A percentile compares a stretch with the other conserved stretches of the same genome.
Conservation (phyloP, 2,329 filamentous ascomycete genomes). For the Fusarium sp. region DNA sequence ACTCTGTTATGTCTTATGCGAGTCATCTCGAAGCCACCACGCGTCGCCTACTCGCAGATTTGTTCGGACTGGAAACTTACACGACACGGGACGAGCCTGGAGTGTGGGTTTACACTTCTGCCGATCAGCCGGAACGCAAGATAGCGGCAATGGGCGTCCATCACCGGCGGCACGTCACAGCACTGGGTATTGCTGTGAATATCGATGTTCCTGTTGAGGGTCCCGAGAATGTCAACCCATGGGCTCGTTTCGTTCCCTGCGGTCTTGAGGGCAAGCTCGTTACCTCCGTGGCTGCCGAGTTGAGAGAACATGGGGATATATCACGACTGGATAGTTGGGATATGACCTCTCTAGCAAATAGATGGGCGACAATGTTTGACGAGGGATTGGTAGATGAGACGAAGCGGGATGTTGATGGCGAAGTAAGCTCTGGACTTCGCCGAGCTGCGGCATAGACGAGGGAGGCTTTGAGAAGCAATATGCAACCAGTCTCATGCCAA, state of each 20-base stretch:
- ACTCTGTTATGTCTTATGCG: constrained; percentile 82
- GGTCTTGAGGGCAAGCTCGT: constrained; percentile 82
- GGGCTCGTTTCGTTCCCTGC: constrained; percentile 85
- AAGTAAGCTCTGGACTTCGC: constrained; percentile 22
- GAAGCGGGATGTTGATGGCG: constrained; percentile 41
- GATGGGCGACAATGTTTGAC: constrained; percentile 51
- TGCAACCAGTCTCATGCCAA: neutral
- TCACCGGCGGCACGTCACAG: constrained; percentile 82
- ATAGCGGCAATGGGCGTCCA: constrained; percentile 95
- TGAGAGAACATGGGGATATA: constrained; percentile 38
- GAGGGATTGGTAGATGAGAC: constrained; percentile 47
- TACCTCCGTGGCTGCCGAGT: constrained; percentile 75
- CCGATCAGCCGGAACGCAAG: constrained; percentile 66
- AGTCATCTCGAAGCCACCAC: constrained; percentile 81
- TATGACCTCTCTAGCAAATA: constrained; percentile 45
- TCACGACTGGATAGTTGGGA: constrained; percentile 40
- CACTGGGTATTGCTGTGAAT: constrained; percentile 86
- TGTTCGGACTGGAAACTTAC: constrained; percentile 68
- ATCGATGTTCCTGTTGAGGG: constrained; percentile 68
- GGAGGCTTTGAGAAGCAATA: neutral
- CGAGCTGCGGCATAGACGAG: neutral
- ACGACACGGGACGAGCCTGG: constrained; percentile 81
- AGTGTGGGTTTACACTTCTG: constrained; percentile 72
- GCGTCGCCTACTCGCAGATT: constrained; percentile 67
- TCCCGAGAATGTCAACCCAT: constrained; percentile 58